A percentile compares a stretch with the other conserved stretches of the same genome.
These are phyloP conservation scores for Beauveria sp. DNA, from an alignment of 2,329 filamentous ascomycete genomes.

Conservation along the genomic window DNA sequence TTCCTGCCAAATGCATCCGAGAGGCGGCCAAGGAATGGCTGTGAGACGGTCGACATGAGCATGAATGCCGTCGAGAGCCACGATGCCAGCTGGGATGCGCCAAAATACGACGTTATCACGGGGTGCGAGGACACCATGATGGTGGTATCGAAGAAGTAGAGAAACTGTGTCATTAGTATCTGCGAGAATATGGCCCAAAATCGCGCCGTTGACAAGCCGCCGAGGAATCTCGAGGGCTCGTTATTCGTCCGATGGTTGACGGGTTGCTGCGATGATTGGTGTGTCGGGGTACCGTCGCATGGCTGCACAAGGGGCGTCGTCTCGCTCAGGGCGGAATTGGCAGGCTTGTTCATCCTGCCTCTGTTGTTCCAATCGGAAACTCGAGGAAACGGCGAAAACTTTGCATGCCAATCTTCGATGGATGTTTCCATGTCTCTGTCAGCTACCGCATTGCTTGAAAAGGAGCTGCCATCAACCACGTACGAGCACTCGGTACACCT, in stretches of 20 bases:
- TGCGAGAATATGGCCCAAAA: slow-evolving; percentile 59
- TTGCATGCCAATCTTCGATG: neutral
- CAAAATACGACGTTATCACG: slow-evolving; percentile 73
- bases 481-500: neutral
- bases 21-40: slow-evolving; percentile 65
- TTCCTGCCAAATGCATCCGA: slow-evolving; percentile 69
- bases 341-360: neutral
- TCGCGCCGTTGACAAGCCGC: slow-evolving; percentile 36
- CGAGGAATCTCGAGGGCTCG: slow-evolving; percentile 27
- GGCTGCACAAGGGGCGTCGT: neutral
- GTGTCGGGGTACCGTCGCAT: neutral
- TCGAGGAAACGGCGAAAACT: neutral
- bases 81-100: slow-evolving; percentile 68
- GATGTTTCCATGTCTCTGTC: neutral
- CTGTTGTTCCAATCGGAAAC: neutral
- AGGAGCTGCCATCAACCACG: neutral
- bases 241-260: neutral
- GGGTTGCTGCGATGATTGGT: neutral
- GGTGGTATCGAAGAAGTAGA: slow-evolving; percentile 64
- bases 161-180: slow-evolving; percentile 49
- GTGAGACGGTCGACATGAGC: slow-evolving; percentile 67
- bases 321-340: neutral
- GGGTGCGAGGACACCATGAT: slow-evolving; percentile 78
- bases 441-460: neutral
- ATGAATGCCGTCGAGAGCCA: slow-evolving; percentile 78